Evolutionary conservation across 768 basidiomycete species (phyloP), one percentile per base, ranked within the genome.

Genomic region (Krasilnikovozyma curviuscula): DNA sequence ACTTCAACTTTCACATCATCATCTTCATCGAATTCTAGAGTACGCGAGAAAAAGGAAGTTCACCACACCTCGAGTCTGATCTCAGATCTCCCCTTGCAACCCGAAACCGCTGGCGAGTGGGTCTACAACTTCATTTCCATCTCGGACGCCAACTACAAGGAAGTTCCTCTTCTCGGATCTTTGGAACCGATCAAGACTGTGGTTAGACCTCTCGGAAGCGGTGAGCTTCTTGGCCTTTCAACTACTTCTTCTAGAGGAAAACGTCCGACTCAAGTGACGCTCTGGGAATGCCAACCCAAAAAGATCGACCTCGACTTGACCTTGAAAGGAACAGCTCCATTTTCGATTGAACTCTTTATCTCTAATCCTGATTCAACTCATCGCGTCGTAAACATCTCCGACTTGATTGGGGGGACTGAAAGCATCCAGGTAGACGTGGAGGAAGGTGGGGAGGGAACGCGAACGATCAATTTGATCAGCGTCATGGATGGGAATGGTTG

Each of bases 61-160:
- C 31, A 28, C 4, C 23, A 16, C 18, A n/a, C 3, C 13, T 4
- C 12, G n/a, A 25, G 23, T 19, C 40, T 18, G 32, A 27, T 27
- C 8, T 5, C 27, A 30, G 81, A 86, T 59, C 66, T 93, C 47
- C 78, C 77, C 7, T 65, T 91, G 14, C 80, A 85, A 61, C 89
- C 91, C 3, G 80, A 89, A 33, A 73, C 76, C 41, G 88, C 83
- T 52, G 89, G 89, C 7, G 79, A 81, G 56, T 95, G 93, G 63
- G 73, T 73, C 8, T 95, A 89, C 66, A 74, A 71, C 1, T 86
- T 89, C 66, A 66, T 72, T 7, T 70, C 77, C 28, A 65, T 97
- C 52, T 82, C 79, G 60, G 89, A 97, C 61, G 70, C 73, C 9
- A 76, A 88, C 61, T 97, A 97, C 65, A 72, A 74, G 57, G 76